Evolutionary conservation across 495 filamentous ascomycete genomes (phyloP).

Genomic region (Neurospora sp.): DNA sequence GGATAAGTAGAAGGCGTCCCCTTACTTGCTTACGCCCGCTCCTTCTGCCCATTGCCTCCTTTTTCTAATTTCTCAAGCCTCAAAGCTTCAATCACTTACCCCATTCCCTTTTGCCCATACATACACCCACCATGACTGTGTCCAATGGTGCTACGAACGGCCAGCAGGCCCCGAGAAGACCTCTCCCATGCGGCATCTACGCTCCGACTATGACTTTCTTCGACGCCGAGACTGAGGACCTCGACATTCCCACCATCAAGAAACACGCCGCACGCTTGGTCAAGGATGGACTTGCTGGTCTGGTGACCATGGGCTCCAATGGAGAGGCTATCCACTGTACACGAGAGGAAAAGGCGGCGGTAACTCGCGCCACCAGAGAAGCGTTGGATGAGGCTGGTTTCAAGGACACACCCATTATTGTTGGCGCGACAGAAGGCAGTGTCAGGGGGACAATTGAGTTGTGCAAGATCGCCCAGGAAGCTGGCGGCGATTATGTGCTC

Average conservation of each 20-base stretch:
- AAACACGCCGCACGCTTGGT: slow-evolving; percentile 74
- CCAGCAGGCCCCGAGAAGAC: slow-evolving; percentile 37
- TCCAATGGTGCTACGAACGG: slow-evolving; percentile 26
- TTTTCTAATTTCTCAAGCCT: slow-evolving; percentile 1
- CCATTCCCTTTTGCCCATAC: background rate
- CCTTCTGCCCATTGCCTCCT: background rate
- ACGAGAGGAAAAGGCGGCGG: slow-evolving; percentile 60
- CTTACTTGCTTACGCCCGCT: background rate
- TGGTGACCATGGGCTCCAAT: slow-evolving; percentile 86
- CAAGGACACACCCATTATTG: slow-evolving; percentile 64
- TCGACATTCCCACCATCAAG: slow-evolving; percentile 71
- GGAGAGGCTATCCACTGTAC: slow-evolving; percentile 81
- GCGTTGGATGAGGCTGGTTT: slow-evolving; percentile 76
- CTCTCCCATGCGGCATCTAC: slow-evolving; percentile 78
- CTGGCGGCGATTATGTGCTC: slow-evolving; percentile 70
- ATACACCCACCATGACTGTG: slow-evolving; percentile 23
- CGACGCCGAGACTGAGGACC: slow-evolving; percentile 66
- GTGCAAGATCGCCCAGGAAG: slow-evolving; percentile 54
- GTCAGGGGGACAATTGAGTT: slow-evolving; percentile 68
- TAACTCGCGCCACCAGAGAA: slow-evolving; percentile 70
- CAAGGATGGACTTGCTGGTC: slow-evolving; percentile 66
- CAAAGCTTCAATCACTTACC: slow-evolving; percentile 1
- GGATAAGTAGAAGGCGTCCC: background rate
- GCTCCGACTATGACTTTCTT: slow-evolving; percentile 90
- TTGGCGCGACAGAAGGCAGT: slow-evolving; percentile 68